Evolutionary conservation across 2,329 filamentous ascomycete genomes (phyloP).

Genomic region (Fusarium siculi): DNA sequence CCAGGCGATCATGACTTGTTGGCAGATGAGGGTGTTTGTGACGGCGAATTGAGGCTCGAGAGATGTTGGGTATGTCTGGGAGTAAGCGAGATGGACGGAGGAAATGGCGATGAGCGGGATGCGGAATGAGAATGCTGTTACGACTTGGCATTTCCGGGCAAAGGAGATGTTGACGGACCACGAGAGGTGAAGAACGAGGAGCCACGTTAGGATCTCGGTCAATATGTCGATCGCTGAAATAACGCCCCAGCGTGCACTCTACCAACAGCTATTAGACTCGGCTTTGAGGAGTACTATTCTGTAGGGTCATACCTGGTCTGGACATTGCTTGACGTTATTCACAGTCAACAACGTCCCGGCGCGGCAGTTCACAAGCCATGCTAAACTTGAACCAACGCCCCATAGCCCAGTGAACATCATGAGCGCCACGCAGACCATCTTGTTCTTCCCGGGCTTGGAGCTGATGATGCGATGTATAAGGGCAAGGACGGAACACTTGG

Average conservation of each 20-base stretch:
- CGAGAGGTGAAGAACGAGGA: slow-evolving; percentile 22
- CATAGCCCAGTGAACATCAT: slow-evolving; percentile 15
- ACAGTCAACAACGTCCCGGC: slow-evolving; percentile 5
- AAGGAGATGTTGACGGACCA: slow-evolving; percentile 33
- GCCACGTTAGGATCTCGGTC: slow-evolving; percentile 23
- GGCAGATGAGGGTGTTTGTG: slow-evolving; percentile 22
- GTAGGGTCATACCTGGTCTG: slow-evolving; percentile 21
- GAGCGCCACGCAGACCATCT: slow-evolving; percentile 15
- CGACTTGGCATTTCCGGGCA: slow-evolving; percentile 26
- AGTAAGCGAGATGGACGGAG: slow-evolving; percentile 22
- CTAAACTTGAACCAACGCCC: slow-evolving; percentile 11
- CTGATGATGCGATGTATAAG: slow-evolving; percentile 36
- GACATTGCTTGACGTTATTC: slow-evolving; percentile 13
- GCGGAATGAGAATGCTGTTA: slow-evolving; percentile 34
- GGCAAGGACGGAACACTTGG: slow-evolving; percentile 36
- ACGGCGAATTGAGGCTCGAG: slow-evolving; percentile 33
- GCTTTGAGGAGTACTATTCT: too few relatives aligned
- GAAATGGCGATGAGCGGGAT: slow-evolving; percentile 35
- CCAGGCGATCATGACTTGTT: slow-evolving; percentile 35
- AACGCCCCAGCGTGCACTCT: slow-evolving; percentile 20
- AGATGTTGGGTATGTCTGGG: not conserved
- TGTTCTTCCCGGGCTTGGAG: slow-evolving; percentile 29
- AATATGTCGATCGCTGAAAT: slow-evolving; percentile 26
- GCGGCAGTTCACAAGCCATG: slow-evolving; percentile 24
- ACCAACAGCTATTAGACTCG: not conserved